These are phyloP conservation scores for Halteria grandinella DNA, from an alignment of 73 alveolate genomes.

Conservation along the genomic window DNA sequence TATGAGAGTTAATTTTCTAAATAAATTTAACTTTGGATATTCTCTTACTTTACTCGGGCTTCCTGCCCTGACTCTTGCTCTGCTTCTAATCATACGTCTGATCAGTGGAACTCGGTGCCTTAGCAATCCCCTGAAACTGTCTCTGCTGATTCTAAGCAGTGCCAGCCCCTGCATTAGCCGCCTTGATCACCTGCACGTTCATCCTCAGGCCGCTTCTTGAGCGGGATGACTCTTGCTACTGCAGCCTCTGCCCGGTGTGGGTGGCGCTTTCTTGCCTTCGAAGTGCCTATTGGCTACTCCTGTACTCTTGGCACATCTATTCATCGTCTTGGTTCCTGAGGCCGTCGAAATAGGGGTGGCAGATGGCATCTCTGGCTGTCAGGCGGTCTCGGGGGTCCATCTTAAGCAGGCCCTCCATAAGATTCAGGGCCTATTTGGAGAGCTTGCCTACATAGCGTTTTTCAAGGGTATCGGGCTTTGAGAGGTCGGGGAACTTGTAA, in stretches of 20 bases:
- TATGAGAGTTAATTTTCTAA: constrained; percentile 27
- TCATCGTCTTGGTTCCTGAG: constrained; percentile 76
- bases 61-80: constrained; percentile 5
- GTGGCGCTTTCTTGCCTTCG: constrained; percentile 44
- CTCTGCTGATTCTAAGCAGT: not conserved
- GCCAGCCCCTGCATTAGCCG: not conserved
- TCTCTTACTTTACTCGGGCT: constrained; percentile 4
- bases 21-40: not conserved
- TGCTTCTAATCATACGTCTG: not conserved
- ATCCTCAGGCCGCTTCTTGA: constrained; percentile 56
- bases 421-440: constrained; percentile 70
- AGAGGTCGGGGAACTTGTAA: constrained; percentile 88
- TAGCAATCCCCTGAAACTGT: not conserved
- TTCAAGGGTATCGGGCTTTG: constrained; percentile 94
- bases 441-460: constrained; percentile 91
- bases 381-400: constrained; percentile 92
- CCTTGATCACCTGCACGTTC: not conserved
- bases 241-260: too few species aligned
- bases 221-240: constrained; percentile 31
- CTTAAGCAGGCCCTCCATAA: constrained; percentile 79
- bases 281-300: not conserved
- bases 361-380: constrained; percentile 86
- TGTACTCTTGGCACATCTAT: constrained; percentile 29
- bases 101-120: not conserved
- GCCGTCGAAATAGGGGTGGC: constrained; percentile 90